These are phyloP conservation scores for Pneumocystis jirovecii DNA, from an alignment of 1,139 yeast genomes.

Conservation along the genomic window DNA sequence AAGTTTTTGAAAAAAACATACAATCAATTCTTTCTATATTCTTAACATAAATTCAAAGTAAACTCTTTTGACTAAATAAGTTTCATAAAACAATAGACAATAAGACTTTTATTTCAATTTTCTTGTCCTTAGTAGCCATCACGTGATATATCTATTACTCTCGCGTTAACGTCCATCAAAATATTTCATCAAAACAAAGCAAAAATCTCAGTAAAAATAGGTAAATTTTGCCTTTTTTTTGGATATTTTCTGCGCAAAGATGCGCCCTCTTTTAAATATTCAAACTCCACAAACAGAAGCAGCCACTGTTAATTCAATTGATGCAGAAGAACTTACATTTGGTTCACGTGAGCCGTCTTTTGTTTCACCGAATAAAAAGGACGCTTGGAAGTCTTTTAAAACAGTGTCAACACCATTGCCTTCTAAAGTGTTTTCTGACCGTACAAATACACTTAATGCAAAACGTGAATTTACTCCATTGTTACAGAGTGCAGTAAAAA, in stretches of 20 bases:
- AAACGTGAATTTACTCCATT: not conserved
- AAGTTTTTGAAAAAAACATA: not conserved
- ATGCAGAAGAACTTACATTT: not conserved
- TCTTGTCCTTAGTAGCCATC: not conserved
- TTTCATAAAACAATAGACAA: no score
- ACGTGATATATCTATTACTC: not conserved
- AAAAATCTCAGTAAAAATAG: not conserved
- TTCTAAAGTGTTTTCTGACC: not conserved
- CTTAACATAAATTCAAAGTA: no score
- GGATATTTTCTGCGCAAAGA: not conserved
- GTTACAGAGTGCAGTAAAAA: constrained; percentile 1
- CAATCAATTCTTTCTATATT: no score
- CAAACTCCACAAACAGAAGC: not conserved
- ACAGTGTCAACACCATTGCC: not conserved
- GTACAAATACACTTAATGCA: not conserved
- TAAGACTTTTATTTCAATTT: not conserved
- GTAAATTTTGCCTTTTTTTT: not conserved
- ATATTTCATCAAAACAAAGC: not conserved
- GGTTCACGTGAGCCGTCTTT: not conserved
- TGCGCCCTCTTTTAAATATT: not conserved
- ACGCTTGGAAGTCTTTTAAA: not conserved
- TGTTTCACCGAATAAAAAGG: not conserved
- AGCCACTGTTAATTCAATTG: not conserved
- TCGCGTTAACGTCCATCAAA: not conserved
- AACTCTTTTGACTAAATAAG: no score